A percentile compares a stretch with the other conserved stretches of the same genome.
Evolutionary conservation across 2,329 filamentous ascomycete species (phyloP).

Genomic region (Plectosphaerella sp.): DNA sequence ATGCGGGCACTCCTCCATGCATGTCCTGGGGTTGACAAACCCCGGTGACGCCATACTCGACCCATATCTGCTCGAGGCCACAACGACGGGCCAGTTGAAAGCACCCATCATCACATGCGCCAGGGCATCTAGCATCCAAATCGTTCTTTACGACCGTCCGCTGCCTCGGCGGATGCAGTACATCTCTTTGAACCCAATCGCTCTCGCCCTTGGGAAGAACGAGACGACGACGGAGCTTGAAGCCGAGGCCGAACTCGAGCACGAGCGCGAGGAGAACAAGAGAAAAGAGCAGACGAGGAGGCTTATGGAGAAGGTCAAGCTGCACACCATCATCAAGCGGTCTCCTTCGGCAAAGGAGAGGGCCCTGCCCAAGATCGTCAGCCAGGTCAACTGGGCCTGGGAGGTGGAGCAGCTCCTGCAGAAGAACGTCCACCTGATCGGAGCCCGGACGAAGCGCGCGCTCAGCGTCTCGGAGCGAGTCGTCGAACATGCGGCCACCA

Average conservation of each 20-base stretch:
- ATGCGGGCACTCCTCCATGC: slow-evolving; percentile 77
- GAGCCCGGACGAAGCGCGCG: slow-evolving; percentile 73
- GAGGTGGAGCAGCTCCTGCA: slow-evolving; percentile 84
- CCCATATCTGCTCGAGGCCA: slow-evolving; percentile 63
- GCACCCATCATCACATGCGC: slow-evolving; percentile 73
- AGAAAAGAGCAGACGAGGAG: slow-evolving; percentile 56
- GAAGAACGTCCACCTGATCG: slow-evolving; percentile 83
- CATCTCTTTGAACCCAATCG: slow-evolving; percentile 84
- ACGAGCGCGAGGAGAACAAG: slow-evolving; percentile 59
- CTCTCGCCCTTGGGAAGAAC: slow-evolving; percentile 78
- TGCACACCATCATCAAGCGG: slow-evolving; percentile 80
- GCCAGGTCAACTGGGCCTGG: slow-evolving; percentile 93
- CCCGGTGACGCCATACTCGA: slow-evolving; percentile 54
- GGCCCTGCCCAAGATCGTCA: slow-evolving; percentile 74
- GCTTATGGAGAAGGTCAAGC: slow-evolving; percentile 79
- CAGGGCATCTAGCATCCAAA: slow-evolving; percentile 70
- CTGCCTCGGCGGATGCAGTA: slow-evolving; percentile 91
- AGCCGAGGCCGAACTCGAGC: slow-evolving; percentile 59
- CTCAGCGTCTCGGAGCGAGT: slow-evolving; percentile 93
- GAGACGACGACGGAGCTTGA: slow-evolving; percentile 29
- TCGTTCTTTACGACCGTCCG: slow-evolving; percentile 85
- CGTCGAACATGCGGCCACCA: slow-evolving; percentile 84
- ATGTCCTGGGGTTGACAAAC: slow-evolving; percentile 84
- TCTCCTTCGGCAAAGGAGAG: slow-evolving; percentile 76
- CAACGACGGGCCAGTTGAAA: slow-evolving; percentile 43